Conservation (phyloP, 2,329 filamentous ascomycete genomes). For the Escovopsis weberi region DNA sequence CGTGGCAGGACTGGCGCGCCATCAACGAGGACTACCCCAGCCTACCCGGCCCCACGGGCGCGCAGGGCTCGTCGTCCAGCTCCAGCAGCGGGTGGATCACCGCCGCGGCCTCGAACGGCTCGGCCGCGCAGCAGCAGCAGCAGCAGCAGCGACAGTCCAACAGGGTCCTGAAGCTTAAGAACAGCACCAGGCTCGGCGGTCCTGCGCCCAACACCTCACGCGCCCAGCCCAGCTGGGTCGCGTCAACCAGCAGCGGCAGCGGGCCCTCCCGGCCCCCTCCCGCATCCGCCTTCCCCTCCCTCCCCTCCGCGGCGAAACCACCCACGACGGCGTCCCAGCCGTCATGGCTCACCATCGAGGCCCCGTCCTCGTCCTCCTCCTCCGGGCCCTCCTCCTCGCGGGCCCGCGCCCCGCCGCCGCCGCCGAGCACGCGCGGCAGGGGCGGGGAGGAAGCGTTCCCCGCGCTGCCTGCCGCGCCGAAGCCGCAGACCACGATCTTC, state of each 20-base stretch:
- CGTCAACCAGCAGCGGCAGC: slow-evolving; percentile 3
- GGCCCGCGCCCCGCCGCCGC: slow-evolving; percentile 11
- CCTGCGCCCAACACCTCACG: slow-evolving; percentile 13
- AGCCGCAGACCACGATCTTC: slow-evolving; percentile 46
- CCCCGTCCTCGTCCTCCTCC: slow-evolving; percentile 23
- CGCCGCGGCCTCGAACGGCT: slow-evolving; percentile 31
- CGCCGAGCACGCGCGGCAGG: slow-evolving; percentile 8
- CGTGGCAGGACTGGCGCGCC: slow-evolving; percentile 91
- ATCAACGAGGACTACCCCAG: slow-evolving; percentile 94
- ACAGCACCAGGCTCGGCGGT: slow-evolving; percentile 34
- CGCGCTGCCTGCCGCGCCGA: slow-evolving; percentile 65
- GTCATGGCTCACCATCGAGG: slow-evolving; percentile 16
- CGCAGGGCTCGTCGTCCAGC: slow-evolving; percentile 44
- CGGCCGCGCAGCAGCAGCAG: slow-evolving; percentile 24
- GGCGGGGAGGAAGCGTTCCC: slow-evolving; percentile 56
- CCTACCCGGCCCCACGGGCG: slow-evolving; percentile 59
- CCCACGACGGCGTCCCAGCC: slow-evolving; percentile 14
- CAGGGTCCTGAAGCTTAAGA: slow-evolving; percentile 43
- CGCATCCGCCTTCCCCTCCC: slow-evolving; percentile 29
- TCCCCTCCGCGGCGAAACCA: slow-evolving; percentile 16
- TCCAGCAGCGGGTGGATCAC: slow-evolving; percentile 40
- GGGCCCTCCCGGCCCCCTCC: slow-evolving; percentile 9
- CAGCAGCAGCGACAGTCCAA: slow-evolving; percentile 25
- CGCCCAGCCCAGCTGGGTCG: slow-evolving; percentile 12
- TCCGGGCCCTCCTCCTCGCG: slow-evolving; percentile 12